phyloP scores from a whole-genome alignment of 176 grass and related monocot genomes.

The Avena eriantha region DNA sequence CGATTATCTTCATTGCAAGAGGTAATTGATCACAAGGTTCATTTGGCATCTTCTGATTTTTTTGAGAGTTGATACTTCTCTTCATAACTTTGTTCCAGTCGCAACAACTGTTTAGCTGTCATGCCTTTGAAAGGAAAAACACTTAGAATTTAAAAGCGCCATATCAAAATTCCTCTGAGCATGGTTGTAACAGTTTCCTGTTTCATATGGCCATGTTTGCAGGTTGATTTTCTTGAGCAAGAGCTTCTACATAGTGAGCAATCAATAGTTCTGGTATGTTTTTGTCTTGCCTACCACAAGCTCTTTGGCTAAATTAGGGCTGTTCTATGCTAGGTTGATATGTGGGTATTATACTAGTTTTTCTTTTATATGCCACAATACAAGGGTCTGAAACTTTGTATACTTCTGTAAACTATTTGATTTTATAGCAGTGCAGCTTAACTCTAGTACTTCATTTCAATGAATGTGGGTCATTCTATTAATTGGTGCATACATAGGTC shows the following conservation, averaged over 20 bases:
- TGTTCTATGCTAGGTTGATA: background rate
- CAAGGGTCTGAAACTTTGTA: background rate
- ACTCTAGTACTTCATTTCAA: slow-evolving; percentile 13
- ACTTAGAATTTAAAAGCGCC: background rate
- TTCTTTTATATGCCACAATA: background rate
- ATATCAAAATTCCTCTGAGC: no score
- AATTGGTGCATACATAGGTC: slow-evolving; percentile 72
- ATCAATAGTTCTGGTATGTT: slow-evolving; percentile 67
- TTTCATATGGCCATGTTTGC: slow-evolving; percentile 27
- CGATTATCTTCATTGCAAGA: slow-evolving; percentile 77
- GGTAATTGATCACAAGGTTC: slow-evolving; percentile 88
- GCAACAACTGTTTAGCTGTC: background rate
- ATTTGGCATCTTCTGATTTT: background rate
- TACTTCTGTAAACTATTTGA: background rate
- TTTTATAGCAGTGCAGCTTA: slow-evolving; percentile 2
- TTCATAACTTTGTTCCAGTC: slow-evolving; percentile 23
- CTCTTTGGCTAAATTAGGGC: slow-evolving; percentile 21
- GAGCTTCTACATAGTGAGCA: slow-evolving; percentile 57
- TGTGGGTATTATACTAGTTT: slow-evolving; percentile 12
- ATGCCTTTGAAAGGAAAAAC: background rate
- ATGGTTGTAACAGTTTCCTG: slow-evolving; percentile 1
- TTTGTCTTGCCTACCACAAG: slow-evolving; percentile 7
- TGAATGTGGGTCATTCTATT: slow-evolving; percentile 95
- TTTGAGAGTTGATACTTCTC: slow-evolving; percentile 20
- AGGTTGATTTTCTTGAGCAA: slow-evolving; percentile 85